Evolutionary conservation across 768 basidiomycete species (phyloP), one percentile per base, ranked within the genome.

Genomic region (Lyophyllum atratum): DNA sequence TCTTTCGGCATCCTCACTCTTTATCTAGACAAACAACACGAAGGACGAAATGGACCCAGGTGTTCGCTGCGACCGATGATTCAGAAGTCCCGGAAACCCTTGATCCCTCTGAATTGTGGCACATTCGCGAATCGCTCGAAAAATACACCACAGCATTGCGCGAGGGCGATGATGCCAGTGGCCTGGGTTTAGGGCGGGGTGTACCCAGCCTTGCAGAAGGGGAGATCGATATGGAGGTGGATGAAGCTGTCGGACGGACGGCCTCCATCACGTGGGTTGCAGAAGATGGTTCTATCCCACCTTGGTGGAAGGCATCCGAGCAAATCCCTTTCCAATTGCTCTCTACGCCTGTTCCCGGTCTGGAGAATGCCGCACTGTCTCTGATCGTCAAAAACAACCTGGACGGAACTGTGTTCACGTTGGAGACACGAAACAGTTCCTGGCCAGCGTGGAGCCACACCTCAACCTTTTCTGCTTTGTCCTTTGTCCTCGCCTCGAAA

Each of bases 401-500:
- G 43, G 92, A 95, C 65, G 91, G 91, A 3, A 75, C 83, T 1
- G 74, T 87, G 40, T 88, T 86, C 70, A 66, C 78, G 7, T 72
- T 90, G 26, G 68, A 72, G 43, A 68, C 15, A 45, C 28, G 33
- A 43, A 62, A 58, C 19, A 45, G 60, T 19, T 59, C 58, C 3
- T 50, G 62, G 55, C 74, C 80, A 7, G 58, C 56, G 28, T 96
- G 92, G 94, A 77, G 65, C 49, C 96, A 99, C 69, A 73, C 74
- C 4, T 79, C 85, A n/a, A 98, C 96, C 0, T 95, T 85, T 70
- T 86, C 90, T 19, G 96, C 95, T 0, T 81, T 99, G 24, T 83
- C 93, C 0, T 99, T 98, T 68, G 96, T 99, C 39, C 78, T 99
- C 49, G 93, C 93, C 9, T 93, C 92, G 12, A 98, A 98, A 68